These are phyloP conservation scores for Smittium mucronatum DNA, from an alignment of 371 early-diverging fungal genomes.

Conservation along the genomic window DNA sequence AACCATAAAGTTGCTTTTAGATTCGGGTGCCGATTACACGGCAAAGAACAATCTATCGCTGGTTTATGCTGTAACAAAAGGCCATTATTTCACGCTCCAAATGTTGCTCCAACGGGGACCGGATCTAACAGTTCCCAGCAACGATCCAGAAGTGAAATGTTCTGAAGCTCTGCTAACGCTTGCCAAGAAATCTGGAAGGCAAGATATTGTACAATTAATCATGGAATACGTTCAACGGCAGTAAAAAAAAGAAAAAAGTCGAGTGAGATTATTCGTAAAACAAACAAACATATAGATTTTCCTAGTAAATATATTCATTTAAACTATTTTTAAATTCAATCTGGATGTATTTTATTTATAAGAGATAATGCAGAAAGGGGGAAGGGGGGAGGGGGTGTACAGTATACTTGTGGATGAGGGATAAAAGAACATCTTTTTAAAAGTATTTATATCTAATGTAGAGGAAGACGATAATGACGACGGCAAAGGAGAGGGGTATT, in stretches of 20 bases:
- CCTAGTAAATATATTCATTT: too few species aligned
- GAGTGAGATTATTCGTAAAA: too few species aligned
- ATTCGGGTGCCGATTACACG: slow-evolving; percentile 19
- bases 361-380: too few species aligned
- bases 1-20: slow-evolving; percentile 18
- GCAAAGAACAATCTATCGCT: slow-evolving; percentile 18
- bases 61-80: slow-evolving; percentile 23
- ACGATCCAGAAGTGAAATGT: neutral
- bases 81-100: slow-evolving; percentile 15
- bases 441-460: slow-evolving; percentile 44
- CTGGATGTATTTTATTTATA: too few species aligned
- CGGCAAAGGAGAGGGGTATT: slow-evolving; percentile 63
- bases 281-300: too few species aligned
- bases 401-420: too few species aligned
- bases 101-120: slow-evolving; percentile 19
- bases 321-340: too few species aligned
- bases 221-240: neutral
- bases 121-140: slow-evolving; percentile 10
- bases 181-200: slow-evolving; percentile 8
- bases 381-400: too few species aligned
- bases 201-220: slow-evolving; percentile 9
- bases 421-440: too few species aligned
- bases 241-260: too few species aligned
- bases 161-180: slow-evolving; percentile 3
- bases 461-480: slow-evolving; percentile 66